Percentiles rank a stretch among this genome's conserved stretches.
phyloP scores from a whole-genome alignment of 169 alveolate genomes.

The Theileria orientalis region DNA sequence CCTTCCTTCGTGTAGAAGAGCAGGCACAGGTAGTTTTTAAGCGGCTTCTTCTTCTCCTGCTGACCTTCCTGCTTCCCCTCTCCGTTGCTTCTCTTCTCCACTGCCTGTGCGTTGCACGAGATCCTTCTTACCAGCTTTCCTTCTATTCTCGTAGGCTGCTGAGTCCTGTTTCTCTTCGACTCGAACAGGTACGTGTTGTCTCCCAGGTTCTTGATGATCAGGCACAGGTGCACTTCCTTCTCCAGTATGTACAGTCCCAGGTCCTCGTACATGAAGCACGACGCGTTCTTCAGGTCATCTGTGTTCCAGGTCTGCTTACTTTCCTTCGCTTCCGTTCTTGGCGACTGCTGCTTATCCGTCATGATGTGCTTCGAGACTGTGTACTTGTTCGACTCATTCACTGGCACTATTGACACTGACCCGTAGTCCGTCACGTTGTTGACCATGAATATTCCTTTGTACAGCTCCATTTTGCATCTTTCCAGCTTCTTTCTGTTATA shows the following conservation, averaged over 20 bases:
- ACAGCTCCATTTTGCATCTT: background rate
- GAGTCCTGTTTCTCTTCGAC: conserved; percentile 7
- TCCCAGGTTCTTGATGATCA: background rate
- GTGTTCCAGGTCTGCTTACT: background rate
- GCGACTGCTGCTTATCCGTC: background rate
- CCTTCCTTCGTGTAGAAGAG: conserved; percentile 1
- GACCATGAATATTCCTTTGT: conserved; percentile 10
- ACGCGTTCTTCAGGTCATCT: background rate
- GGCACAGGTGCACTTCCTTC: background rate
- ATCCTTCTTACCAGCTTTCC: background rate
- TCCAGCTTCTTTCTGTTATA: background rate
- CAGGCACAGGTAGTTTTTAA: conserved; percentile 4
- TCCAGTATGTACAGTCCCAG: conserved; percentile 1
- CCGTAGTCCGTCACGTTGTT: conserved; percentile 10
- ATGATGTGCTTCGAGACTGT: background rate
- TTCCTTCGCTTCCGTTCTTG: background rate
- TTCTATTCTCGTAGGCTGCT: background rate
- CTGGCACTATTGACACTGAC: background rate
- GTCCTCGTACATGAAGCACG: conserved; percentile 19
- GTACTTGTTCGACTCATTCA: conserved; percentile 1
- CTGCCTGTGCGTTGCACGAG: background rate
- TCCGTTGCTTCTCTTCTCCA: background rate
- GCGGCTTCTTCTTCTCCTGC: background rate
- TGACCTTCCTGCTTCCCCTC: background rate
- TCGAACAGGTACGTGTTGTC: background rate